These are phyloP conservation scores for Cyclotella distinguenda DNA, from an alignment of 108 stramenopile genomes.

Conservation along the genomic window DNA sequence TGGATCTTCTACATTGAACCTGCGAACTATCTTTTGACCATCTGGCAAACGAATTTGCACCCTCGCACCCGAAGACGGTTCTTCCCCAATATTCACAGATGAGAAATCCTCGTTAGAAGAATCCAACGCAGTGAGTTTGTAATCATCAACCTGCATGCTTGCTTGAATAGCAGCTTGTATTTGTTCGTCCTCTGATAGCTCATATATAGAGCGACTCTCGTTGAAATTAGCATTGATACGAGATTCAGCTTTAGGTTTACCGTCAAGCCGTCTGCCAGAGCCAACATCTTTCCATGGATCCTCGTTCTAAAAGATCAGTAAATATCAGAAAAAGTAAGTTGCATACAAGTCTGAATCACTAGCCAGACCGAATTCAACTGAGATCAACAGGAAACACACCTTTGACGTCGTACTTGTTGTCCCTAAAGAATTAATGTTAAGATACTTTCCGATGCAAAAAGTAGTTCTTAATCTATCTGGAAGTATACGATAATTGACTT, in stretches of 20 bases:
- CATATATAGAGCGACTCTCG: slow-evolving; percentile 19
- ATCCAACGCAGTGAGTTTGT: background rate
- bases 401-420: slow-evolving; percentile 51
- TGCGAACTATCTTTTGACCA: slow-evolving; percentile 54
- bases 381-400: background rate
- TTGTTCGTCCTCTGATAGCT: slow-evolving; percentile 80
- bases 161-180: slow-evolving; percentile 73
- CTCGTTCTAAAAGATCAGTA: slow-evolving; percentile 11
- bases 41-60: slow-evolving; percentile 76
- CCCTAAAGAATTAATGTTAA: background rate
- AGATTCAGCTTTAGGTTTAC: slow-evolving; percentile 26
- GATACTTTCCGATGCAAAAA: background rate
- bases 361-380: background rate
- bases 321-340: no score
- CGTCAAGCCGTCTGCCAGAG: slow-evolving; percentile 76
- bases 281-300: slow-evolving; percentile 80
- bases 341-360: background rate
- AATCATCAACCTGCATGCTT: slow-evolving; percentile 40
- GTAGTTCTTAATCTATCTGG: no score
- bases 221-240: slow-evolving; percentile 9
- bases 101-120: background rate
- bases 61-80: slow-evolving; percentile 47
- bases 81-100: slow-evolving; percentile 57
- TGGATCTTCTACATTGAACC: slow-evolving; percentile 54
- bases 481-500: no score